Conservation (phyloP, 768 basidiomycete species). For the Tylopilus plumbeoviolaceoides region DNA sequence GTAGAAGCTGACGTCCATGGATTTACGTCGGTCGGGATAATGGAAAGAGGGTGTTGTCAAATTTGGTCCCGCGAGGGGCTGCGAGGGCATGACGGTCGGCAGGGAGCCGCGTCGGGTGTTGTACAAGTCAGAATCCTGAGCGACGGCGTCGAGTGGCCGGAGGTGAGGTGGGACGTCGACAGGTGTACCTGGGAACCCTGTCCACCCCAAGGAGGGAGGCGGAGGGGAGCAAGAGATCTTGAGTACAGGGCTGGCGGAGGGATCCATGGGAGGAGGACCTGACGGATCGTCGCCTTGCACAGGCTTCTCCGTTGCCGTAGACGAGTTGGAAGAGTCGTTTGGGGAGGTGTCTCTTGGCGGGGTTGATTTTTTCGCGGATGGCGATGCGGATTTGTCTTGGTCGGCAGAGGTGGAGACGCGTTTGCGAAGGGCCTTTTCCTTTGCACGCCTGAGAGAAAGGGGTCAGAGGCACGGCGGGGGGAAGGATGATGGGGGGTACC, state of each 20-base stretch:
- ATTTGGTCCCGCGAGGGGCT: slow-evolving; percentile 23
- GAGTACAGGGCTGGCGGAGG: slow-evolving; percentile 12
- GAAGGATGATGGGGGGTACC: slow-evolving; percentile 38
- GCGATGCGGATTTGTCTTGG: slow-evolving; percentile 9
- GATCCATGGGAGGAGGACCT: slow-evolving; percentile 1
- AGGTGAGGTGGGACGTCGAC: slow-evolving; percentile 21
- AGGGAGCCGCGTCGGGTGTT: slow-evolving; percentile 51
- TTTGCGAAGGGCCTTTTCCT: slow-evolving; percentile 69
- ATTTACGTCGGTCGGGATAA: slow-evolving; percentile 36
- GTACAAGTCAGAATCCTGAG: slow-evolving; percentile 32
- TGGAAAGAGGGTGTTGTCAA: slow-evolving; percentile 33
- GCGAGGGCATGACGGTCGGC: slow-evolving; percentile 37
- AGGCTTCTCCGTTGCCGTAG: slow-evolving; percentile 41
- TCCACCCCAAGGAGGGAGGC: slow-evolving; percentile 23
- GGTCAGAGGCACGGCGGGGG: slow-evolving; percentile 10
- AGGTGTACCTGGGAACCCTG: slow-evolving; percentile 33
- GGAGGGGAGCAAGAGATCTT: slow-evolving; percentile 25
- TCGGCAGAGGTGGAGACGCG: slow-evolving; percentile 35
- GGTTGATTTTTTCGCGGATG: slow-evolving; percentile 10
- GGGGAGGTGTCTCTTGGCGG: slow-evolving; percentile 24
- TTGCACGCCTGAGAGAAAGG: slow-evolving; percentile 58
- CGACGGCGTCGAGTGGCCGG: slow-evolving; percentile 20
- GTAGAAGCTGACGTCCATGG: slow-evolving; percentile 42
- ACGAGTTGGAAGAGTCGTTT: slow-evolving; percentile 28
- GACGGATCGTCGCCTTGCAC: slow-evolving; percentile 18